phyloP scores from a whole-genome alignment of 2,329 filamentous ascomycete species.

The Triangularia verruculosa region DNA sequence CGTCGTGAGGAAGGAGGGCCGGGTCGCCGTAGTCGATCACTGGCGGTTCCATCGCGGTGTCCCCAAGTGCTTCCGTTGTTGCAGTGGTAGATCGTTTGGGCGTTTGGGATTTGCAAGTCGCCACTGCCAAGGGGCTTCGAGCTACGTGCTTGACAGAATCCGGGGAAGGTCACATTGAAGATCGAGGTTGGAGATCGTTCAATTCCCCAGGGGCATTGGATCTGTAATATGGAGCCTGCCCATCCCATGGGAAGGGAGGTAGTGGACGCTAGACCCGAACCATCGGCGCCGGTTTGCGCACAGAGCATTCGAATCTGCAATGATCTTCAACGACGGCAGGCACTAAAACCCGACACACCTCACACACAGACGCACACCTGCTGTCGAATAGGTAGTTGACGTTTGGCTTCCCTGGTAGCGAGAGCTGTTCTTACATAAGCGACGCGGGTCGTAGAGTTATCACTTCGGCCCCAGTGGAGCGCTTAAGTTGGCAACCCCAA shows the following conservation, averaged over 20 bases:
- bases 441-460: not conserved
- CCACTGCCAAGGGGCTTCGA: not conserved
- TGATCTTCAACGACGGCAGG: not conserved
- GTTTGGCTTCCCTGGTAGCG: not conserved
- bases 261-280: not conserved
- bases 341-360: not conserved
- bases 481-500: not conserved
- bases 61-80: not conserved
- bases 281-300: not conserved
- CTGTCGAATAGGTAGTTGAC: not conserved
- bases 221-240: not conserved
- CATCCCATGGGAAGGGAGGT: not conserved
- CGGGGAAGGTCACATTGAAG: not conserved
- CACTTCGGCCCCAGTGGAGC: not conserved
- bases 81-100: not conserved
- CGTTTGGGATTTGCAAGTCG: too few species aligned
- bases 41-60: not conserved
- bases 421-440: not conserved
- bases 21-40: not conserved
- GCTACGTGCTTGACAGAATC: not conserved
- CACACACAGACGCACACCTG: not conserved
- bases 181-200: not conserved
- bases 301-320: not conserved
- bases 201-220: not conserved
- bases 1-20: slow-evolving; percentile 3